Conservation (phyloP, 2,329 filamentous ascomycete species). For the Diaporthe nobilis region DNA sequence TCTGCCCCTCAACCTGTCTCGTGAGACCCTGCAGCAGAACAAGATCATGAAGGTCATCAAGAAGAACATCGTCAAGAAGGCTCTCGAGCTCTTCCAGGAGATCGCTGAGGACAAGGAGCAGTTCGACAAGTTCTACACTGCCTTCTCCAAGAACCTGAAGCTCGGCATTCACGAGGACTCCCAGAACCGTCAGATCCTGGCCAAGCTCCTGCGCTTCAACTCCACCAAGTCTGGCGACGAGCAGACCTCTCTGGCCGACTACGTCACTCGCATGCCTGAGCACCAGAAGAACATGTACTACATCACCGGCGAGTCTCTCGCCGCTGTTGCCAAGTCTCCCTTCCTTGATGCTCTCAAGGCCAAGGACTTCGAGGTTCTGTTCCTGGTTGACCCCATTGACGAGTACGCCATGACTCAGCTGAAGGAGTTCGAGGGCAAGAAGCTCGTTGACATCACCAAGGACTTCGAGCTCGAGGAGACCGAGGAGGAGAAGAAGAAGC, state of each 20-base stretch:
- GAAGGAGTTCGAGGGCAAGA: constrained; percentile 99
- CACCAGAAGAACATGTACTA: constrained; percentile 99
- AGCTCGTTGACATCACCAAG: constrained; percentile 99
- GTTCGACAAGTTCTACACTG: constrained; percentile 99
- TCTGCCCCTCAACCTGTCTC: constrained; percentile 98
- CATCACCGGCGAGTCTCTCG: constrained; percentile 99
- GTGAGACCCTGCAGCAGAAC: constrained; percentile 99
- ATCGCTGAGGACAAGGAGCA: constrained; percentile 99
- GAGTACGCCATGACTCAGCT: constrained; percentile 99
- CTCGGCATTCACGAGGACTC: constrained; percentile 99
- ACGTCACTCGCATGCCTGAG: constrained; percentile 99
- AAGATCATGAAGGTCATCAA: constrained; percentile 99
- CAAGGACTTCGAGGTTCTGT: constrained; percentile 99
- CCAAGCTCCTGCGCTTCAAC: constrained; percentile 99
- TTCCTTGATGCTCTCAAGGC: constrained; percentile 99
- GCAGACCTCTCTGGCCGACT: constrained; percentile 94
- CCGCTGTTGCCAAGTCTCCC: constrained; percentile 97
- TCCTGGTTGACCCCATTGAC: constrained; percentile 99
- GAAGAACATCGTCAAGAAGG: constrained; percentile 99
- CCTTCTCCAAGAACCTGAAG: constrained; percentile 99
- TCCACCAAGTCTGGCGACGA: constrained; percentile 99
- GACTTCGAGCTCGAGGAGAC: constrained; percentile 99
- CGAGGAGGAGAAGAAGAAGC: constrained; percentile 97
- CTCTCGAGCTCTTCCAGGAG: constrained; percentile 98
- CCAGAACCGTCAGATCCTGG: constrained; percentile 92